Conservation (phyloP, 2,329 filamentous ascomycete genomes). For the Alternaria viburni region DNA sequence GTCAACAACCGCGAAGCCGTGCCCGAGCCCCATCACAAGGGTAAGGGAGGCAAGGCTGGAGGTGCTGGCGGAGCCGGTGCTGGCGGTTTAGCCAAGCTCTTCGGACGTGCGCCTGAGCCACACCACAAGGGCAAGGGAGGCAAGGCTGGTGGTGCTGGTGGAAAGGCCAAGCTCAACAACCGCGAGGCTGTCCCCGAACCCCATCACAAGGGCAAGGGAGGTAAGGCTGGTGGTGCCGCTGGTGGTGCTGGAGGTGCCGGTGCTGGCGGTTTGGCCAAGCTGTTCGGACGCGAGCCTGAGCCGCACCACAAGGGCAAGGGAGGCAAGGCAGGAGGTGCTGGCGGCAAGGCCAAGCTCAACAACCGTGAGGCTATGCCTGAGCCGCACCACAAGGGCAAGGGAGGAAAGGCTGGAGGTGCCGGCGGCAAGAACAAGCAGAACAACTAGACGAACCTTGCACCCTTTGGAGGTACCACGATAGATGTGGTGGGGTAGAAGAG, state of each 20-base stretch:
- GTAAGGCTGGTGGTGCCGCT: constrained; percentile 3
- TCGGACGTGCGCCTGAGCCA: not conserved
- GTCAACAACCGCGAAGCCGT: not conserved
- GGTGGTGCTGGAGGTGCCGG: not conserved
- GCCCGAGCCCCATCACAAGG: constrained; percentile 15
- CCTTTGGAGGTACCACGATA: not conserved
- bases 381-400: constrained; percentile 20
- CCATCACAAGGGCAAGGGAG: constrained; percentile 20
- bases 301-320: constrained; percentile 12
- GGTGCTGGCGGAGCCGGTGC: not conserved
- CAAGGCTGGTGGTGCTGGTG: not conserved
- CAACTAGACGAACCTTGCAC: not conserved
- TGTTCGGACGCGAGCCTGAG: not conserved
- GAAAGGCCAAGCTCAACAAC: not conserved
- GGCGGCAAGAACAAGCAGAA: not conserved
- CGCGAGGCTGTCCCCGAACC: constrained; percentile 2
- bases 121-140: constrained; percentile 14
- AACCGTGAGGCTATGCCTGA: constrained; percentile 2
- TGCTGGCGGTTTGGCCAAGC: not conserved
- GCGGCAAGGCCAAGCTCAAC: not conserved
- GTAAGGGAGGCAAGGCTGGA: constrained; percentile 15
- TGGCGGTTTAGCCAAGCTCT: not conserved
- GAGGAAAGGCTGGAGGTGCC: constrained; percentile 9
- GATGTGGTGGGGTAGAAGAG: not conserved
- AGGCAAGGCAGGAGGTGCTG: not conserved